These are phyloP conservation scores for Nannochloris sp. DNA, from an alignment of 139 green algal species.

Conservation along the genomic window DNA sequence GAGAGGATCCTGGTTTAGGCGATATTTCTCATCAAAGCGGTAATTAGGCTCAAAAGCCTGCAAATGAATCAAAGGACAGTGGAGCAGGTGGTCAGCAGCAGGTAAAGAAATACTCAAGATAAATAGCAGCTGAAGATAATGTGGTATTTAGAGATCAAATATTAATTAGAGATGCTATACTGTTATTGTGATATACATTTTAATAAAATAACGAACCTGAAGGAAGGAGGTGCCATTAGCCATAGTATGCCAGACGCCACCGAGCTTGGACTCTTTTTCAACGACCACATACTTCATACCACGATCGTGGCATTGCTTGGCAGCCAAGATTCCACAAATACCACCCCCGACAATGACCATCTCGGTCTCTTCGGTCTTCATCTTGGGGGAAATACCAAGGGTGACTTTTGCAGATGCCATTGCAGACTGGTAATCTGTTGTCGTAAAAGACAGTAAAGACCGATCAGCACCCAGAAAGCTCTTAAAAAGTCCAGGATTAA, in stretches of 20 bases:
- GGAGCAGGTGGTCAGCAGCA: too few species aligned
- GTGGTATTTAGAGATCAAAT: too few species aligned
- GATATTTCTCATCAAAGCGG: conserved; percentile 11
- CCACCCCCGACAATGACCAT: conserved; percentile 20
- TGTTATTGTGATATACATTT: not conserved
- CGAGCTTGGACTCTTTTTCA: conserved; percentile 5
- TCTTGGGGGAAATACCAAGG: not conserved
- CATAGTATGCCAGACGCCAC: conserved; percentile 17
- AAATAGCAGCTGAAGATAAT: too few species aligned
- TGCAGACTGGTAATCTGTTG: too few species aligned
- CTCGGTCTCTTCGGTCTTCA: not conserved
- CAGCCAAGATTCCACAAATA: conserved; percentile 22
- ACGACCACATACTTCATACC: conserved; percentile 2
- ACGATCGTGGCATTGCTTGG: conserved; percentile 4
- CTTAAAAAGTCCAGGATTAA: too few species aligned
- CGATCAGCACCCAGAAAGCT: too few species aligned
- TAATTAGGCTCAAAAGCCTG: conserved; percentile 26
- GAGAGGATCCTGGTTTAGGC: not conserved
- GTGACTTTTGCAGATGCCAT: too few species aligned
- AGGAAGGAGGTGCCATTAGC: conserved; percentile 18
- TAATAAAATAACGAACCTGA: conserved; percentile 1
- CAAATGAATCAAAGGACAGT: not conserved
- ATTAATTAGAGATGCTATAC: too few species aligned
- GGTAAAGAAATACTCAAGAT: too few species aligned
- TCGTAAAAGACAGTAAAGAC: too few species aligned